Conservation (phyloP, 208 protist species). For the Crithidia bombi region DNA sequence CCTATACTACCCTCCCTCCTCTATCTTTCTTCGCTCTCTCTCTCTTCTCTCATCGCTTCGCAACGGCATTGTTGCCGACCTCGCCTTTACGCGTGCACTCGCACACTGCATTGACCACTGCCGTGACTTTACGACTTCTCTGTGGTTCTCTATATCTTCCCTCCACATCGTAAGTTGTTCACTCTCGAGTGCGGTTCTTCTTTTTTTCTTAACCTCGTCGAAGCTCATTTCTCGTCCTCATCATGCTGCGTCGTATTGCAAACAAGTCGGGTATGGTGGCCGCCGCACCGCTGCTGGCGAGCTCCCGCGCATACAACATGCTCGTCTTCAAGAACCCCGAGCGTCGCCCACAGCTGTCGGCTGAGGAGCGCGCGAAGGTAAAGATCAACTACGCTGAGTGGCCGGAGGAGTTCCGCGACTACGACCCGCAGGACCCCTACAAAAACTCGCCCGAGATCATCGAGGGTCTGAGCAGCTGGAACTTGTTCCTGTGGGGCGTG, state of each 20-base stretch:
- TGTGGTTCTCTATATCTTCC: too few species aligned
- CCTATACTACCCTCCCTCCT: too few species aligned
- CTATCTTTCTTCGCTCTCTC: too few species aligned
- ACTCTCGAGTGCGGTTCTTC: background rate
- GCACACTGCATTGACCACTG: too few species aligned
- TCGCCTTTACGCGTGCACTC: too few species aligned
- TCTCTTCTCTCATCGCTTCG: background rate
- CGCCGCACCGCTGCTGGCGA: conserved; percentile 44
- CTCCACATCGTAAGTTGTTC: background rate
- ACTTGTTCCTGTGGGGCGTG: conserved; percentile 88
- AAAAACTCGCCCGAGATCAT: conserved; percentile 90
- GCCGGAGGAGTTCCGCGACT: conserved; percentile 91
- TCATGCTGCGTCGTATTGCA: conserved; percentile 77
- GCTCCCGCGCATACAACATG: conserved; percentile 81
- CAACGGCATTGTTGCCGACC: background rate
- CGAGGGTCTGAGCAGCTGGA: conserved; percentile 89
- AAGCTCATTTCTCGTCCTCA: conserved; percentile 5
- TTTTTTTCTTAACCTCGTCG: conserved; percentile 15
- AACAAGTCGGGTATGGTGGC: conserved; percentile 47
- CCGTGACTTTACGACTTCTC: too few species aligned
- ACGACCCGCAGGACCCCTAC: conserved; percentile 92
- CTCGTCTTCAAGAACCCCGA: conserved; percentile 89
- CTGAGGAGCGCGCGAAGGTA: conserved; percentile 88
- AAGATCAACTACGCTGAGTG: conserved; percentile 90
- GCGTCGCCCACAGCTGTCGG: conserved; percentile 86